Percentiles rank a stretch among this genome's conserved stretches.
Evolutionary conservation across 2,329 filamentous ascomycete genomes (phyloP).

Genomic region (Neofusicoccum cordaticola): DNA sequence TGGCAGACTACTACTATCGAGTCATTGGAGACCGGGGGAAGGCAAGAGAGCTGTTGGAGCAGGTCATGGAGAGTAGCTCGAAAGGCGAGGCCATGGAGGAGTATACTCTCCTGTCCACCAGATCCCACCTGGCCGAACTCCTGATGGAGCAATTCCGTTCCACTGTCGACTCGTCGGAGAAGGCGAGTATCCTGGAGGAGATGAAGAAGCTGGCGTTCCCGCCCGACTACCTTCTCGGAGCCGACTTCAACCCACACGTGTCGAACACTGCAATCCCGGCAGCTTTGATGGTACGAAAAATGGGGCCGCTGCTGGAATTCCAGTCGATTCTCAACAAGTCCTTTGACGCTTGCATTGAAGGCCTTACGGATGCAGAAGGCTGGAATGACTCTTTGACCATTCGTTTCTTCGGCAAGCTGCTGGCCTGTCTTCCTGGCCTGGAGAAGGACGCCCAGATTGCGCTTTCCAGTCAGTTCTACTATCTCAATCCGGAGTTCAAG

Average conservation of each 20-base stretch:
- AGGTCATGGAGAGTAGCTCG: neutral
- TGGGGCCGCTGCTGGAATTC: conserved; percentile 22
- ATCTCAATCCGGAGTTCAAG: conserved; percentile 15
- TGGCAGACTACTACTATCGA: conserved; percentile 14
- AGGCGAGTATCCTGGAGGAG: conserved; percentile 17
- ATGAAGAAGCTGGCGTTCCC: conserved; percentile 12
- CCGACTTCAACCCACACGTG: conserved; percentile 16
- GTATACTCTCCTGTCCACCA: neutral
- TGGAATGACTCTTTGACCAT: conserved; percentile 21
- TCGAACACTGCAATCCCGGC: neutral
- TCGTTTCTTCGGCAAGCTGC: conserved; percentile 21
- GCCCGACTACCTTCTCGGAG: neutral
- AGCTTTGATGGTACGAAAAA: conserved; percentile 19
- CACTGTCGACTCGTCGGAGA: conserved; percentile 15
- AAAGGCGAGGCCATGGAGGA: neutral
- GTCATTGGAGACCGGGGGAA: conserved; percentile 16
- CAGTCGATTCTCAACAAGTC: conserved; percentile 9
- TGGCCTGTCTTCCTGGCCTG: conserved; percentile 21
- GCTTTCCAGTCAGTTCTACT: conserved; percentile 21
- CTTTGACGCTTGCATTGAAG: conserved; percentile 20
- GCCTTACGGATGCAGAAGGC: conserved; percentile 18
- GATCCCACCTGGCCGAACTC: conserved; percentile 18
- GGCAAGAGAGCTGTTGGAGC: conserved; percentile 12
- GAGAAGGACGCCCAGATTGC: conserved; percentile 23
- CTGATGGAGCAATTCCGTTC: conserved; percentile 19